phyloP scores from a whole-genome alignment of 2,329 filamentous ascomycete genomes.

The Epichloe gansuensis region DNA sequence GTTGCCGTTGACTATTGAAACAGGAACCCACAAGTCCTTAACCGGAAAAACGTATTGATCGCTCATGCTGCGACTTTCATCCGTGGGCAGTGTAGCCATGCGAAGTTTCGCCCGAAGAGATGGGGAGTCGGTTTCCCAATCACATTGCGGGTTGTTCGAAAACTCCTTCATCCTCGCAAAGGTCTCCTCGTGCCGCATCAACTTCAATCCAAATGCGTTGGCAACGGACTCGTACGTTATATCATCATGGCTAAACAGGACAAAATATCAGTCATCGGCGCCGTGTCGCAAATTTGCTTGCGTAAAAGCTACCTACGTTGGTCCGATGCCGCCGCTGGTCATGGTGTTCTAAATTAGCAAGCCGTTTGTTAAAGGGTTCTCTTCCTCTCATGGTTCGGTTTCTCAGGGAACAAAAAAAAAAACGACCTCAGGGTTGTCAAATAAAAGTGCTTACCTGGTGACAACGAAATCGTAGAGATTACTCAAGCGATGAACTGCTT shows the following conservation, averaged over 20 bases:
- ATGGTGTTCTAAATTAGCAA: not conserved
- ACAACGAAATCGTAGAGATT: slow-evolving; percentile 86
- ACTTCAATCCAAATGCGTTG: slow-evolving; percentile 67
- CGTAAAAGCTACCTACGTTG: slow-evolving; percentile 51
- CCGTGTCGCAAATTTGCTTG: slow-evolving; percentile 7
- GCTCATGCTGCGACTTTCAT: slow-evolving; percentile 43
- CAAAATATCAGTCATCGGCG: not conserved
- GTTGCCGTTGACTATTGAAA: slow-evolving; percentile 82
- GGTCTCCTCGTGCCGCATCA: slow-evolving; percentile 66
- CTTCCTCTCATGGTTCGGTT: no score
- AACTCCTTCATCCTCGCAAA: slow-evolving; percentile 74
- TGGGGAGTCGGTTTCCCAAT: slow-evolving; percentile 67
- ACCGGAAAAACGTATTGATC: slow-evolving; percentile 69
- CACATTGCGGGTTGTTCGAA: slow-evolving; percentile 65
- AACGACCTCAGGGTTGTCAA: no score
- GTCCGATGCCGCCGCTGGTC: slow-evolving; percentile 74
- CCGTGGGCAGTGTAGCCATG: no score
- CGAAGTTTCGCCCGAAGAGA: no score
- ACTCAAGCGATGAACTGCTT: slow-evolving; percentile 80
- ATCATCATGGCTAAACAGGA: slow-evolving; percentile 66
- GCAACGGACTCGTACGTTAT: slow-evolving; percentile 94
- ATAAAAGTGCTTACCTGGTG: slow-evolving; percentile 43
- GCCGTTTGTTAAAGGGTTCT: not conserved
- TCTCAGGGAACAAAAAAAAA: no score
- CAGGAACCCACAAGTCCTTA: slow-evolving; percentile 82